Base-by-base conservation (phyloP, 164 flowering plant genomes). In the Stephania yunnanensis region DNA sequence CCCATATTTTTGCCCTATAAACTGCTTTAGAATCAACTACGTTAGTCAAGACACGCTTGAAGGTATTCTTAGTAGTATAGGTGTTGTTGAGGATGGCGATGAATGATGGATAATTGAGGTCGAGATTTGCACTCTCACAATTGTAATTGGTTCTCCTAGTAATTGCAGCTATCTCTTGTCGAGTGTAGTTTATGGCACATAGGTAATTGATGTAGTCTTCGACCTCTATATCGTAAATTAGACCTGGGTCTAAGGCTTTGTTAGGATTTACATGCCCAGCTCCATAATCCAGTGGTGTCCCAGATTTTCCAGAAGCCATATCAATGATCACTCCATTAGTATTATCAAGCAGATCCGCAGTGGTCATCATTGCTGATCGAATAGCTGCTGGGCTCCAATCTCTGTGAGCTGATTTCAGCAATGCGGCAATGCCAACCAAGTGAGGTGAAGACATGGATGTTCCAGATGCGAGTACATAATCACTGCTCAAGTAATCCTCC, bases 211-310 rank as follows among this genome's bases (percentile, higher is more conserved):
- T 61, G 65, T 84, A 86, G 13, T 80, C 85, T 11, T 79, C 74
- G 0, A 19, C 55, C 10, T 75, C 70, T 2, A 80, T 42, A 44
- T 86, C 85, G 25, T 84, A 86, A 2, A 84, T 80, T 1, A 86
- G 88, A 6, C 88, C 85, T 0, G 86, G 88, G 30, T 86, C 84
- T 78, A 82, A 31, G 15, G 89, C 89, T 73, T 80, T 76, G 78
- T 81, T 74, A 2, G 87, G 86, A 55, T 85, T 75, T 1, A 86
- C 68, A 52, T 82, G 84, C 8, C 87, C 85, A 1, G 77, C 83
- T 22, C 89, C 88, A 20, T 30, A 82, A 64, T 84, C 88, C 7
- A 84, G 77, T 6, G 85, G 85, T 0, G 83, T 82, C 10, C 72
- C 83, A 0, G 81, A 31, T 11, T 71, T 67, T 36, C 78, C 78